These are phyloP conservation scores for Rosa chinensis DNA, from an alignment of 306 rosid genomes.

Conservation along the genomic window DNA sequence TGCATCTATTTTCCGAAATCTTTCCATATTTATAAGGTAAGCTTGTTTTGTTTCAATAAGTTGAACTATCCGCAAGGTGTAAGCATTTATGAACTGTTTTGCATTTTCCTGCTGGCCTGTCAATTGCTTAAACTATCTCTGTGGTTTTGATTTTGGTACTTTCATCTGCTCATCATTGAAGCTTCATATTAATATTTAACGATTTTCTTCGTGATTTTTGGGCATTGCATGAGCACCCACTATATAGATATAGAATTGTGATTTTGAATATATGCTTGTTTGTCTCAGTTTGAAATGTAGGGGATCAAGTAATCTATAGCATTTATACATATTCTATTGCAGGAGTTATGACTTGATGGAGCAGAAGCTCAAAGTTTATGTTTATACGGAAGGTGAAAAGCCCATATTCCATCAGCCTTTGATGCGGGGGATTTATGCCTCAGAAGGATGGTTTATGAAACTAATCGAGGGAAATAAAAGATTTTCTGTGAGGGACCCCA, in stretches of 20 bases:
- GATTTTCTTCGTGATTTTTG: background rate
- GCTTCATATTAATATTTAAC: background rate
- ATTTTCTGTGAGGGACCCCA: conserved; percentile 62
- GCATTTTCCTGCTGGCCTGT: background rate
- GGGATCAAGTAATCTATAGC: conserved; percentile 18
- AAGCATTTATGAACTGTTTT: background rate
- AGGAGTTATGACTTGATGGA: conserved; percentile 94
- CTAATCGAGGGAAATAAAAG: conserved; percentile 61
- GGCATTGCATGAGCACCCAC: background rate
- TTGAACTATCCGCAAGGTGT: background rate
- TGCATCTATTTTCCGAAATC: conserved; percentile 62
- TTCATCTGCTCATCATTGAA: background rate
- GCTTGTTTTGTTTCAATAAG: background rate
- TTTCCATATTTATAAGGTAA: conserved; percentile 75
- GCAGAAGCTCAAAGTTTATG: conserved; percentile 66
- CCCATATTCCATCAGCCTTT: conserved; percentile 85
- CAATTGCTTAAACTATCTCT: background rate
- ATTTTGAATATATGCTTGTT: background rate
- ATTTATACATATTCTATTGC: conserved; percentile 20
- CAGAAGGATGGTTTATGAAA: conserved; percentile 98
- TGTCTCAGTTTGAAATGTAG: background rate
- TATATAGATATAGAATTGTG: background rate
- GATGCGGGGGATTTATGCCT: conserved; percentile 84
- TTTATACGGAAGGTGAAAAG: conserved; percentile 77
- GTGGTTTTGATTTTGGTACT: background rate